Base-by-base conservation (phyloP, 1,284 basidiomycete species). In the Irpex sp. region DNA sequence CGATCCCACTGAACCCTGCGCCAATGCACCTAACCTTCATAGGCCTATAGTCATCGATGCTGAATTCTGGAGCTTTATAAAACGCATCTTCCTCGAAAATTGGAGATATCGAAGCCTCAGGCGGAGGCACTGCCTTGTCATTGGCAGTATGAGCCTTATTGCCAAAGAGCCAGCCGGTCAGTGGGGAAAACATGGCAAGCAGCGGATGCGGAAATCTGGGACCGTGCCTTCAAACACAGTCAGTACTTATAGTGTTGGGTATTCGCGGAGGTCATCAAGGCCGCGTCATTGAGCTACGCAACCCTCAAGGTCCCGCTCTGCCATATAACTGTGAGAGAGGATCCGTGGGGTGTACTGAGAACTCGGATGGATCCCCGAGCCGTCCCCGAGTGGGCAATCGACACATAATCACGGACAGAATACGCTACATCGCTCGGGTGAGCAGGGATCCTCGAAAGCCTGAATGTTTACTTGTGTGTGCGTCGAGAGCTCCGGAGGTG, bases 1-100 rank as follows among this genome's bases (percentile, higher is more conserved):
- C 83, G 71, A 90, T 87, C 5, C 89, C 89, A 67, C 84, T 85
- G 74, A 85, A 87, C 0, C 88, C 88, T 38, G 87, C 86, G n/a
- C 89, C 89, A 58, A 89, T 86, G 10, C 83, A 79, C 6, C 85
- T 82, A 20, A 89, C 85, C 73, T 83, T 86, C 71, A 89, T 85
- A n/a, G 84, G 87, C 49, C 85, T 83, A 20, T 83, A 75, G 43
- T 87, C 86, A 74, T 88, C 87, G 70, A 88, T 82, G 54, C 80
- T 81, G 70, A 85, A 85, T 32, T 68, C 45, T 27, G 62, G 62
- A 32, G 62, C 24, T 15, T 38, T 13, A 20, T 64, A 64, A 15
- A 54, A 54, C 49, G 49, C 49, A 54, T 54, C 49, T 54, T 54
- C 49, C n/a, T 54, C 49, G 49, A 54, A 54, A 15, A 54, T n/a